Conservation (phyloP, 139 green algal species). For the Diplosphaera chodatii region DNA sequence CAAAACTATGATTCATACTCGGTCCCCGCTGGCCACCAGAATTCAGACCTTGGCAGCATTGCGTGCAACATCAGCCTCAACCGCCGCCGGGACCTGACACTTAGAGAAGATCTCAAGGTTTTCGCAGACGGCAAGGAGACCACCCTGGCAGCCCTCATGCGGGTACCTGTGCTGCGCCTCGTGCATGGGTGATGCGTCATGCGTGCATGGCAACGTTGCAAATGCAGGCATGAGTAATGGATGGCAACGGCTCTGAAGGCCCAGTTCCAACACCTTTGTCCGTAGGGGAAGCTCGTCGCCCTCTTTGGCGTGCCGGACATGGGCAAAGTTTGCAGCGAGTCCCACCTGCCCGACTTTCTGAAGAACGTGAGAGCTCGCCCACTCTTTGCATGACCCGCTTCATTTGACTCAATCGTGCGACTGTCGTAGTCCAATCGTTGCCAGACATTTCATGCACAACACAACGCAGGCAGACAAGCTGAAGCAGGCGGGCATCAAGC, state of each 20-base stretch:
- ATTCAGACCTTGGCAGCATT: slow-evolving; percentile 31
- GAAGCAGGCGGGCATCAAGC: slow-evolving; percentile 22
- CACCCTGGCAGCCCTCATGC: slow-evolving; percentile 29
- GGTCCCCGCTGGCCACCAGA: slow-evolving; percentile 36
- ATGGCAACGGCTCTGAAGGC: neutral
- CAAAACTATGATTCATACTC: slow-evolving; percentile 13
- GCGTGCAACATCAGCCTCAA: slow-evolving; percentile 41
- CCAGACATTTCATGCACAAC: neutral
- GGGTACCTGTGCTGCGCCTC: slow-evolving; percentile 13
- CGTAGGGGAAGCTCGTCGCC: slow-evolving; percentile 28
- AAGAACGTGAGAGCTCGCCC: slow-evolving; percentile 5
- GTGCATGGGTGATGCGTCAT: neutral
- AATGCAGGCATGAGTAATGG: neutral
- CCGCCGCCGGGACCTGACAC: slow-evolving; percentile 38
- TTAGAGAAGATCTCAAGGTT: slow-evolving; percentile 34
- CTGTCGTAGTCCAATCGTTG: no score
- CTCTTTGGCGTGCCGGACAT: slow-evolving; percentile 51
- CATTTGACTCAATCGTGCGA: no score
- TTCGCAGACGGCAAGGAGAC: slow-evolving; percentile 6
- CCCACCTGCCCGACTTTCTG: slow-evolving; percentile 38
- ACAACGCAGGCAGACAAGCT: slow-evolving; percentile 20
- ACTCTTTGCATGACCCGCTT: neutral
- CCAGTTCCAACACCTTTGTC: neutral
- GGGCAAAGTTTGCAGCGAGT: slow-evolving; percentile 38
- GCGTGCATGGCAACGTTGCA: no score